A percentile compares a stretch with the other conserved stretches of the same genome.
These are phyloP conservation scores for Phytophthora megakarya DNA, from an alignment of 352 stramenopile genomes.

Conservation along the genomic window DNA sequence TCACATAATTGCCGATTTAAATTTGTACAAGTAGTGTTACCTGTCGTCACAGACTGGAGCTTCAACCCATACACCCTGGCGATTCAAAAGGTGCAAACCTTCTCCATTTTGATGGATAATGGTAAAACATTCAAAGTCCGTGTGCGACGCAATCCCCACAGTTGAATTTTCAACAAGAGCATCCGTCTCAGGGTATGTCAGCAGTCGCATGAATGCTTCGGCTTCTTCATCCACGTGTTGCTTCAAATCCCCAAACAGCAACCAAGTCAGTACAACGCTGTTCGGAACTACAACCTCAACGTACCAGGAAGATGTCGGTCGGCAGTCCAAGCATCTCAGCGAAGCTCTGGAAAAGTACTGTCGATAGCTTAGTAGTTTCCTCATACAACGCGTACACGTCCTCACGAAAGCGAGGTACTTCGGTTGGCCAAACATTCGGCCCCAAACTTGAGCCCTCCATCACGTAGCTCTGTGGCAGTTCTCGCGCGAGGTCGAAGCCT, in stretches of 20 bases:
- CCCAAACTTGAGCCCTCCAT: constrained; percentile 71
- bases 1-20: background rate
- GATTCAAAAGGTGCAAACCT: constrained; percentile 68
- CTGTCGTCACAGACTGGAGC: constrained; percentile 71
- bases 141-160: constrained; percentile 83
- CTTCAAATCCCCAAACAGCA: constrained; percentile 37
- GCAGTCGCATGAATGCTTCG: constrained; percentile 78
- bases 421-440: constrained; percentile 74
- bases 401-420: constrained; percentile 62
- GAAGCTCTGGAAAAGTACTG: constrained; percentile 74
- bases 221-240: constrained; percentile 73
- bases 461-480: constrained; percentile 58
- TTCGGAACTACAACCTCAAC: background rate
- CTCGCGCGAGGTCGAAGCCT: constrained; percentile 73
- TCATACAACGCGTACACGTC: constrained; percentile 81
- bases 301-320: constrained; percentile 64
- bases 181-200: constrained; percentile 71
- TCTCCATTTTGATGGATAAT: constrained; percentile 85
- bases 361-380: constrained; percentile 67
- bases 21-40: constrained; percentile 14
- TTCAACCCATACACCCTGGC: constrained; percentile 68
- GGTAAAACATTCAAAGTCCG: constrained; percentile 87
- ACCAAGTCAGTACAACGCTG: constrained; percentile 11
- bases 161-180: constrained; percentile 56
- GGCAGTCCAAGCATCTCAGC: constrained; percentile 78